These are phyloP conservation scores for Oenanthe javanica DNA, from an alignment of 140 eudicot species.

Conservation along the genomic window DNA sequence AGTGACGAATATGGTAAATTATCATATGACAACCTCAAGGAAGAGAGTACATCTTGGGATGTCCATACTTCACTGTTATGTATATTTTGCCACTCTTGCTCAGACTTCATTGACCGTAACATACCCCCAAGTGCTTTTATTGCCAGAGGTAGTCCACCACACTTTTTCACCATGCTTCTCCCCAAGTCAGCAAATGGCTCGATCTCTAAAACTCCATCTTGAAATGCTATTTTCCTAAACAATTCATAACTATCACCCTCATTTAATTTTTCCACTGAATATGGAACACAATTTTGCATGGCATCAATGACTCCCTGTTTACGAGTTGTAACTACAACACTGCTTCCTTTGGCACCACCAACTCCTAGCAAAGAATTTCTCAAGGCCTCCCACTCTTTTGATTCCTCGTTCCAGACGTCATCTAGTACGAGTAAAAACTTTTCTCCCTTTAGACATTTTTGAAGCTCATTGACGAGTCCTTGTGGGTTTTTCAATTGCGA, in stretches of 20 bases:
- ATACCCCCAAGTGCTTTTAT: background rate
- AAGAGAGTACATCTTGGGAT: background rate
- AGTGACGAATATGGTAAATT: constrained; percentile 11
- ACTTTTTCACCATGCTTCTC: background rate
- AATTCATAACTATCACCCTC: background rate
- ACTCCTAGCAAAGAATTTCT: constrained; percentile 2
- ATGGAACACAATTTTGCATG: constrained; percentile 4
- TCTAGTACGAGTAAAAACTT: constrained; percentile 23
- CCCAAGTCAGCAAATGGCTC: background rate
- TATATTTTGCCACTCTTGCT: background rate
- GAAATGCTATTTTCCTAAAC: constrained; percentile 13
- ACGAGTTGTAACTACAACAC: constrained; percentile 24
- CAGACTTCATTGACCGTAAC: background rate
- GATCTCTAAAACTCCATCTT: background rate
- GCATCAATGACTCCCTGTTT: background rate
- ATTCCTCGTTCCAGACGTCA: constrained; percentile 25
- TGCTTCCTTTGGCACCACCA: constrained; percentile 19
- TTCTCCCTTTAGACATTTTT: background rate
- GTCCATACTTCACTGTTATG: constrained; percentile 6
- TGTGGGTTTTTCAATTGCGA: too few relatives aligned
- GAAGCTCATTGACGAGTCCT: too few relatives aligned
- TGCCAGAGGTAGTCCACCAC: background rate
- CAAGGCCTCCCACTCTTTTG: constrained; percentile 12
- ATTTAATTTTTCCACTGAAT: background rate
- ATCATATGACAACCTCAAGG: constrained; percentile 13